Conservation (phyloP, 2,329 filamentous ascomycete genomes). For the Botrytis byssoidea region DNA sequence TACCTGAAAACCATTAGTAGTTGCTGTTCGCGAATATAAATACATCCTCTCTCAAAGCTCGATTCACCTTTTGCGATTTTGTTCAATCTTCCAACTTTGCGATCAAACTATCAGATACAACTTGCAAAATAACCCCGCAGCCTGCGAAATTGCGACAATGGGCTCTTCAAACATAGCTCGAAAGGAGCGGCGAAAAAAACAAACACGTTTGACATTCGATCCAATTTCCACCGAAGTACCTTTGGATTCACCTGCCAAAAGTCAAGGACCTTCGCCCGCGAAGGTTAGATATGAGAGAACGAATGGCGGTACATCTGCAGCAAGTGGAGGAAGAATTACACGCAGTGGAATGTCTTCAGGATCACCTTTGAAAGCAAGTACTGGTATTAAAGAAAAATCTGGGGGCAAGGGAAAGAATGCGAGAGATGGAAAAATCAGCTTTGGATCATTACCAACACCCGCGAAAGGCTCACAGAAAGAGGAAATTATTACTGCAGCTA, state of each 20-base stretch:
- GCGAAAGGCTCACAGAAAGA: slow-evolving; percentile 30
- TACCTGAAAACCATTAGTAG: too few species aligned
- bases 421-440: slow-evolving; percentile 24
- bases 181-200: slow-evolving; percentile 30
- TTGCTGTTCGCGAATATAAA: neutral
- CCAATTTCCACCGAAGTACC: slow-evolving; percentile 20
- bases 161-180: slow-evolving; percentile 30
- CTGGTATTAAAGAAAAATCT: neutral
- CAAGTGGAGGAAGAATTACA: slow-evolving; percentile 15
- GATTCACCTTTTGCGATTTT: neutral
- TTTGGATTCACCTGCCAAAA: slow-evolving; percentile 17
- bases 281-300: slow-evolving; percentile 31
- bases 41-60: neutral
- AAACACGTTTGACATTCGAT: slow-evolving; percentile 36
- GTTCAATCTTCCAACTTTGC: neutral
- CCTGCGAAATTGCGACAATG: slow-evolving; percentile 23
- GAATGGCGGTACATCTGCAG: slow-evolving; percentile 1
- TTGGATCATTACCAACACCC: slow-evolving; percentile 30
- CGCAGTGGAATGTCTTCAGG: neutral
- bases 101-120: neutral
- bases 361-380: neutral
- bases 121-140: neutral
- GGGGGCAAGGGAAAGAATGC: neutral
- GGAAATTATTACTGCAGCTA: neutral
- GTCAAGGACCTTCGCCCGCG: slow-evolving; percentile 27